Evolutionary conservation across 108 stramenopile species (phyloP).

Genomic region (Cylindrotheca closterium): DNA sequence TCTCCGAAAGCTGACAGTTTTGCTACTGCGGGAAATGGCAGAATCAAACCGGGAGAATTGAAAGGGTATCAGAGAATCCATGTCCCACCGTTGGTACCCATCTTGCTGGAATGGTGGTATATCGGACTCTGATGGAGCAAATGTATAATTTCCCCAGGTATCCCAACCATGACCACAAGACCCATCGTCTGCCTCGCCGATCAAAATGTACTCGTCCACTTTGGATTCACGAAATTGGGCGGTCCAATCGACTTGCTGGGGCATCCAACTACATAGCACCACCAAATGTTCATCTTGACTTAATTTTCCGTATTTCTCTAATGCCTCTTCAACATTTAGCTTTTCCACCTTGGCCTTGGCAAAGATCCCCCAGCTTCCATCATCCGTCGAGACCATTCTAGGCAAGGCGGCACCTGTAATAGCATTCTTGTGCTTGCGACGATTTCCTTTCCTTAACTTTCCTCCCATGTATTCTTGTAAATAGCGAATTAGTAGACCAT

Average conservation of each 20-base stretch:
- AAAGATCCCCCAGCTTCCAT: constrained; percentile 70
- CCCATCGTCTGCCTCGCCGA: constrained; percentile 83
- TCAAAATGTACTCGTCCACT: constrained; percentile 81
- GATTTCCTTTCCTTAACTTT: constrained; percentile 13
- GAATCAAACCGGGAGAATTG: constrained; percentile 84
- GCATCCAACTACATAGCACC: constrained; percentile 87
- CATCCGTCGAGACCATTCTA: constrained; percentile 67
- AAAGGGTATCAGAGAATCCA: constrained; percentile 47
- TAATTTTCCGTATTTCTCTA: constrained; percentile 47
- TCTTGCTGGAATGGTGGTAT: constrained; percentile 50
- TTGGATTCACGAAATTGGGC: constrained; percentile 45
- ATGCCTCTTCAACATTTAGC: constrained; percentile 45
- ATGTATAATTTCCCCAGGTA: constrained; percentile 76
- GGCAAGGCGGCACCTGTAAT: constrained; percentile 21
- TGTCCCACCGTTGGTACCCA: constrained; percentile 65
- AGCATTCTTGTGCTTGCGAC: constrained; percentile 10
- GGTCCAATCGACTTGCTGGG: constrained; percentile 79
- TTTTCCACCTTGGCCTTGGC: constrained; percentile 59
- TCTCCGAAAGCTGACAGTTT: constrained; percentile 74
- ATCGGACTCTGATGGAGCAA: constrained; percentile 12
- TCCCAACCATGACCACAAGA: constrained; percentile 79
- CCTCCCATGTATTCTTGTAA: constrained; percentile 46
- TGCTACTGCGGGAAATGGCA: constrained; percentile 46
- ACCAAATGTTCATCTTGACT: constrained; percentile 34
- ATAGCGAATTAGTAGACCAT: constrained; percentile 69